Evolutionary conservation across 1,284 basidiomycete genomes (phyloP), one percentile per base, ranked within the genome.

Genomic region (Singerocomus rubriflavus): DNA sequence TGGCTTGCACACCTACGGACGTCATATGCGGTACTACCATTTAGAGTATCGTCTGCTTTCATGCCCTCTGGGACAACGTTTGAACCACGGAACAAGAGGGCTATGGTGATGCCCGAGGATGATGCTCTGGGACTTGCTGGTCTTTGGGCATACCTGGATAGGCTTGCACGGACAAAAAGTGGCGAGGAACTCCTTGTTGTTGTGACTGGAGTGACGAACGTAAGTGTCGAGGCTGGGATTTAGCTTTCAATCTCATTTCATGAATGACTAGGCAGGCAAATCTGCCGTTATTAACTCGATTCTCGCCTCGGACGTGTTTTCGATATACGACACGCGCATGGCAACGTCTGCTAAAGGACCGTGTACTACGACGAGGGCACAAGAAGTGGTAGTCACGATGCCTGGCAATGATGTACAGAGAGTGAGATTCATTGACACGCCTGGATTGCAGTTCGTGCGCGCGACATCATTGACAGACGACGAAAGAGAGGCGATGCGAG

Each of bases 221-320:
- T 88, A 61, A 56, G 84, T 68, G 46, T 54, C 32, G n/a, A 32
- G 25, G 45, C 31, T 30, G 14, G 45, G 34, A 38, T 39, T 43
- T 40, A 13, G 34, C 38, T 50, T 17, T 17, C 49, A 35, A 52
- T 35, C 6, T 43, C 46, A 43, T 57, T 41, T 53, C 55, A 47
- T 53, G 36, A 9, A 44, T 44, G 40, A 54, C 29, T 53, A 90
- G 81, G 77, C 78, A 26, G 92, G 92, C 14, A 95, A 95, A 73
- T 90, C 88, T 39, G 79, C 90, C 11, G 74, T 95, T 48, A 72
- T 93, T 59, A 92, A 95, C 70, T 85, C 89, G 6, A 72, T 95
- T 37, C 62, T 86, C 17, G 66, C 73, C 47, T 76, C 77, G 54
- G 57, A 76, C n/a, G 66, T 73, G 14, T 62, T 83, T 29, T 77